Percentiles rank a stretch among this genome's conserved stretches.
Evolutionary conservation across 2,329 filamentous ascomycete genomes (phyloP).

Genomic region (Talaromyces sp.): DNA sequence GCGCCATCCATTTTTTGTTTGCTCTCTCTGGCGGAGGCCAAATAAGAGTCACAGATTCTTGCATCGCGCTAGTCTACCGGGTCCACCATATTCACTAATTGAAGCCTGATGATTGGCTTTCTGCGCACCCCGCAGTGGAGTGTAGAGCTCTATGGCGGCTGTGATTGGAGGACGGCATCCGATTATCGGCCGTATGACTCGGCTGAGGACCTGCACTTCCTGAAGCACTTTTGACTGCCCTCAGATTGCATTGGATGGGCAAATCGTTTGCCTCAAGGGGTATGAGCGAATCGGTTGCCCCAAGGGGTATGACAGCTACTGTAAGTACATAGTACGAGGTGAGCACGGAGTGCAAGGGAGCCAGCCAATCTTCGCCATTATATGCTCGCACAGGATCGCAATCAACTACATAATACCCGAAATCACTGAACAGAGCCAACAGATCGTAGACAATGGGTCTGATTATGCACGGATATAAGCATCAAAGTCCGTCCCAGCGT

Average conservation of each 20-base stretch:
- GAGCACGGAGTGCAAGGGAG: neutral
- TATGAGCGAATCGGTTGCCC: neutral
- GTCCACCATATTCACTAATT: neutral
- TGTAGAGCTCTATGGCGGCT: neutral
- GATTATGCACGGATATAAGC: neutral
- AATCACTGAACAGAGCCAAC: neutral
- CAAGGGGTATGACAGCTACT: neutral
- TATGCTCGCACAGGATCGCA: neutral
- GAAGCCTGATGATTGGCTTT: neutral
- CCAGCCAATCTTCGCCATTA: neutral
- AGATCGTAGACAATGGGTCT: neutral
- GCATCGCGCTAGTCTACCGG: neutral
- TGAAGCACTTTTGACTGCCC: neutral
- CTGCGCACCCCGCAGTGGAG: neutral
- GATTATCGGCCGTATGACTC: constrained; percentile 19
- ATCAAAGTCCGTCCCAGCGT: neutral
- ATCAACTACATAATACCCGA: neutral
- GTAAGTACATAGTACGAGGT: neutral
- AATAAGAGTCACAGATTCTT: constrained; percentile 1
- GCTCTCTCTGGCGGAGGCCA: neutral
- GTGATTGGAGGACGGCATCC: constrained; percentile 19
- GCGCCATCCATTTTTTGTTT: constrained; percentile 3
- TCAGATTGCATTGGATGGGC: neutral
- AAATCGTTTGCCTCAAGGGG: neutral
- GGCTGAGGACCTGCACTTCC: neutral